Evolutionary conservation across 306 rosid genomes (phyloP), one percentile per base, ranked within the genome.

Genomic region (Calophaca sinica): DNA sequence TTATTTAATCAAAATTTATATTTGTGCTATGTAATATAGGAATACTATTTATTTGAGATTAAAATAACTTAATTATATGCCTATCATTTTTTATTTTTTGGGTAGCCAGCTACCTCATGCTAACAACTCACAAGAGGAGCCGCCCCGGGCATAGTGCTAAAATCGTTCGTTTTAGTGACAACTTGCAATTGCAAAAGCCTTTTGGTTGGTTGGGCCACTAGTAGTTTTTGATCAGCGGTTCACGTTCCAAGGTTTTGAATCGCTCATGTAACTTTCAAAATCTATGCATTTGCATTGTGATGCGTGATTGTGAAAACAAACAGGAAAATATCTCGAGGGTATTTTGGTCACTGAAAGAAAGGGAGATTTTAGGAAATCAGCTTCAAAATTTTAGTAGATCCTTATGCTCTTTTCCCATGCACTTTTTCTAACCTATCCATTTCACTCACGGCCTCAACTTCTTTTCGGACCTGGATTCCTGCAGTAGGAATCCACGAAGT

Each of bases 231-330:
- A 13, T 61, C 8, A 1, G 1, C 4, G 66, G 59, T 53, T 79
- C 83, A 79, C 79, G 78, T 72, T 79, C 74, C 62, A 71, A 52
- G 73, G 73, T 53, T 71, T 63, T 71, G 31, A 55, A 75, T 48
- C 75, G 70, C 59, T 54, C 74, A 64, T 41, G 81, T 81, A 46
- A 13, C 52, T 76, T 38, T 81, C 85, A 48, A 46, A 9, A 63
- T 33, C 62, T 33, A 3, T 36, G 14, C 4, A 28, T 5, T 39
- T 70, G 46, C 59, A 3, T 70, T 44, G 57, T 60, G 2, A 53
- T 20, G 45, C 36, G 55, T n/a, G 63, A 45, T 62, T 12, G 52
- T 45, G 6, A 35, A 62, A 61, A 20, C 70, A 62, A 62, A 38
- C 26, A 0, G 9, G 0, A 64, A 75, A 74, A 44, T 54, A 62